Evolutionary conservation across 2,329 filamentous ascomycete species (phyloP).

Genomic region (Phaeosphaeria sp.): DNA sequence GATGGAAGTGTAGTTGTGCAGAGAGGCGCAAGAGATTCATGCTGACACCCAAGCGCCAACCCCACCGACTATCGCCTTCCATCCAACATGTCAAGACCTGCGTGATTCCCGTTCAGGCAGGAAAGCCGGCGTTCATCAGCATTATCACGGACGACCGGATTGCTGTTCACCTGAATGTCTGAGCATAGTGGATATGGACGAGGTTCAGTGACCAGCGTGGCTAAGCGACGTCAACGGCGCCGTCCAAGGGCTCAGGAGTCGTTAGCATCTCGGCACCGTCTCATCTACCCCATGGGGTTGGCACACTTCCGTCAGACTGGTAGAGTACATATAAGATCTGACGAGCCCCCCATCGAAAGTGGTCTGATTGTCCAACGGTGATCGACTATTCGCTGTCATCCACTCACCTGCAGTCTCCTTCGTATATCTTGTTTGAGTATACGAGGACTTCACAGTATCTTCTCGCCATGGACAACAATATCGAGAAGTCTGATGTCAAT

Average conservation of each 20-base stretch:
- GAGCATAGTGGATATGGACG: not conserved
- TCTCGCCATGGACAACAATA: conserved; percentile 1
- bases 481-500: not conserved
- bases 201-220: not conserved
- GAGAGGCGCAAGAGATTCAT: not conserved
- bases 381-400: not conserved
- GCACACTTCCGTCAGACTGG: conserved; percentile 6
- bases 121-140: conserved; percentile 1
- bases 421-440: not conserved
- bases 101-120: not conserved
- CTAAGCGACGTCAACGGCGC: conserved; percentile 15
- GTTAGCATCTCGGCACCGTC: conserved; percentile 19
- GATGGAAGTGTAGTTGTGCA: not conserved
- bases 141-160: conserved; percentile 5
- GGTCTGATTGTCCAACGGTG: conserved; percentile 6
- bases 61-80: not conserved
- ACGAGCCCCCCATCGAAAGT: conserved; percentile 5
- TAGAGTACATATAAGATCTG: conserved; percentile 11
- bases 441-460: not conserved
- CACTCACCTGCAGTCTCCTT: not conserved
- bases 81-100: conserved; percentile 1
- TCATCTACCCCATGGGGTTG: conserved; percentile 18
- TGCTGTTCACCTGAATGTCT: not conserved
- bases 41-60: not conserved
- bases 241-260: conserved; percentile 15